Evolutionary conservation across 2,329 filamentous ascomycete species (phyloP), one percentile per base, ranked within the genome.

Genomic region (Kalaharituber pfeilii): DNA sequence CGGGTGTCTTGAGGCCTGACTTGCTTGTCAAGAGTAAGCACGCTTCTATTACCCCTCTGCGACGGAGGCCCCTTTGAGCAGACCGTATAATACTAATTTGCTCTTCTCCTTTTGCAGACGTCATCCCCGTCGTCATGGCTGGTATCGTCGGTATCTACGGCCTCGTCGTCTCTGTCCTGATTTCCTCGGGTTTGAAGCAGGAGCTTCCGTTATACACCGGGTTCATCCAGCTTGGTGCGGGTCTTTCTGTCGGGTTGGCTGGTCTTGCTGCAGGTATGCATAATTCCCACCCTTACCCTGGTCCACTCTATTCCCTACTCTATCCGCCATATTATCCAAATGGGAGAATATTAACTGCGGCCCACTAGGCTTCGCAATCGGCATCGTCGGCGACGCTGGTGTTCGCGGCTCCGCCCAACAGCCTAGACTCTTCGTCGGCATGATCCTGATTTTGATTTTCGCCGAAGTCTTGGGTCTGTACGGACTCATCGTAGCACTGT

Each of bases 141-240:
- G 91, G 91, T 96, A 98, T 98, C 73, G 96, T 98, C 73, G 91
- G 86, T 84, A 96, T 98, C 72, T 98, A 91, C 75, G 85, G 85
- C 66, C 78, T 91, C 62, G 85, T 91, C 72, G 84, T 89, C 58
- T 88, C 85, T 18, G 85, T 91, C 69, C 73, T 91, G 66, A 86
- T 91, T 68, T 87, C 85, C 67, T 84, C 86, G 69, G 80, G 79
- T 65, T 74, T 91, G 61, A 76, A 75, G 65, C 84, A 89, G 71
- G 68, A 78, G 61, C 72, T 83, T 59, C 75, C 84, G 57, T 76
- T 91, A 58, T 89, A 82, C 65, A 86, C 84, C 54, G 81, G 82
- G 57, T 88, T 89, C 73, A 85, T 89, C 66, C 85, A 89, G 70
- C 79, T 89, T 58, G 84, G 84, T 71, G 84, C 84, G 65, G 84